phyloP scores from a whole-genome alignment of 2,329 filamentous ascomycete genomes.

The Bipolaris oryzae region DNA sequence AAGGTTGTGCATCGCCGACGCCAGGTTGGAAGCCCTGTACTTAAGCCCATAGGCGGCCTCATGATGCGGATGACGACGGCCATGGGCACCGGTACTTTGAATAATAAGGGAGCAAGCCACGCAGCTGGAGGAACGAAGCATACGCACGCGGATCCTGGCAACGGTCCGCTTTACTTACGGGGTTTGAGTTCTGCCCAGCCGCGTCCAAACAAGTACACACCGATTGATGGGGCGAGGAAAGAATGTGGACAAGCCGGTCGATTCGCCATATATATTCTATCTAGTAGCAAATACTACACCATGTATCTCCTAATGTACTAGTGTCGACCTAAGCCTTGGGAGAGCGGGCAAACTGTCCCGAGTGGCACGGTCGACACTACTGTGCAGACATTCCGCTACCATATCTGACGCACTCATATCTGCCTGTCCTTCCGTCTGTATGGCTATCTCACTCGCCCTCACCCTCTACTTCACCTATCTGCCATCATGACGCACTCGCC shows the following conservation, averaged over 20 bases:
- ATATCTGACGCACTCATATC: not conserved
- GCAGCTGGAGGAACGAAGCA: too few species aligned
- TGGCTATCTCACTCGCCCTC: too few species aligned
- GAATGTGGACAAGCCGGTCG: not conserved
- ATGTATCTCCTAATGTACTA: not conserved
- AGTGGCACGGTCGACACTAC: not conserved
- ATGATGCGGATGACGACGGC: too few species aligned
- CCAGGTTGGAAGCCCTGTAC: too few species aligned
- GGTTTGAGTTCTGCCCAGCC: not conserved
- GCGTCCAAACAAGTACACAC: not conserved
- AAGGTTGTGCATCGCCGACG: too few species aligned
- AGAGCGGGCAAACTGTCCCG: not conserved
- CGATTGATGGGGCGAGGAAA: not conserved
- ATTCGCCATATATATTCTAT: too few species aligned
- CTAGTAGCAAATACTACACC: not conserved
- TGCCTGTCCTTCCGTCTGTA: not conserved
- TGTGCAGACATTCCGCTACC: too few species aligned
- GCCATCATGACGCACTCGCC: not conserved
- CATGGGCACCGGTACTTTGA: too few species aligned
- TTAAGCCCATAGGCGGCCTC: too few species aligned
- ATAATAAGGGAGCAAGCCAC: not conserved
- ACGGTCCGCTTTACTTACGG: not conserved
- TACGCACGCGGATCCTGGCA: not conserved
- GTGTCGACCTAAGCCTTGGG: not conserved
- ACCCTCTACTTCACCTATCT: not conserved